A percentile compares a stretch with the other conserved stretches of the same genome.
Conservation (phyloP, 139 green algal genomes). For the Chlamydomonas applanata region DNA sequence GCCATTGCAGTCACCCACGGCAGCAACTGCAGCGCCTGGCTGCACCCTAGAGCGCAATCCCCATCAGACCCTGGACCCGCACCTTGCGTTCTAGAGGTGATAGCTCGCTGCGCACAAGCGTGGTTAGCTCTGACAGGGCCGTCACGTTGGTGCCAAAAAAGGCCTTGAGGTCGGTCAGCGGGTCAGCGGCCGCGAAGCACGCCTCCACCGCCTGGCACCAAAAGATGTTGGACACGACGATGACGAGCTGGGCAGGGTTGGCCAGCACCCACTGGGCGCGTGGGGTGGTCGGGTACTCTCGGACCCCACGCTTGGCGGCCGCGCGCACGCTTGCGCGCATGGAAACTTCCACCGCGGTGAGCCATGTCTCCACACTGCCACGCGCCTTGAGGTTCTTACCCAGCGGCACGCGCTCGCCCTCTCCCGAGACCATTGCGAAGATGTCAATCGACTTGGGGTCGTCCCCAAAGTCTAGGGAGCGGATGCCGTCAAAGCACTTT, state of each 20-base stretch:
- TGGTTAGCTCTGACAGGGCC: conserved; percentile 54
- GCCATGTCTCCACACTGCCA: conserved; percentile 73
- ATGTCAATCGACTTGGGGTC: conserved; percentile 65
- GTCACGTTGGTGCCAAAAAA: conserved; percentile 29
- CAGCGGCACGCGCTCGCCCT: conserved; percentile 68
- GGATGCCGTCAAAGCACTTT: conserved; percentile 79
- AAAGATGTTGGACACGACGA: conserved; percentile 67
- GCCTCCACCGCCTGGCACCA: conserved; percentile 56
- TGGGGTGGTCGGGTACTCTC: conserved; percentile 34
- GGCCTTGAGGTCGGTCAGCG: conserved; percentile 13
- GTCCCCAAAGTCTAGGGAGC: conserved; percentile 63
- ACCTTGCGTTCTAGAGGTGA: conserved; percentile 54
- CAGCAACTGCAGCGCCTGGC: no score
- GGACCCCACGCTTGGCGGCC: conserved; percentile 43
- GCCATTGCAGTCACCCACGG: no score
- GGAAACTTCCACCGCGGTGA: conserved; percentile 56
- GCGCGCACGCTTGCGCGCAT: conserved; percentile 57
- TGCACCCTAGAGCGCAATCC: background rate
- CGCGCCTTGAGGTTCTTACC: conserved; percentile 72
- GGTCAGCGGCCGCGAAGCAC: conserved; percentile 11
- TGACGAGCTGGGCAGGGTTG: conserved; percentile 72
- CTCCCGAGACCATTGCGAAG: conserved; percentile 62
- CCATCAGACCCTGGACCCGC: background rate
- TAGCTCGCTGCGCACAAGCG: conserved; percentile 48
- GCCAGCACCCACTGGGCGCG: conserved; percentile 56